Percentiles rank a stretch among this genome's conserved stretches.
phyloP scores from a whole-genome alignment of 2,329 filamentous ascomycete genomes.

The Neurospora sp. region DNA sequence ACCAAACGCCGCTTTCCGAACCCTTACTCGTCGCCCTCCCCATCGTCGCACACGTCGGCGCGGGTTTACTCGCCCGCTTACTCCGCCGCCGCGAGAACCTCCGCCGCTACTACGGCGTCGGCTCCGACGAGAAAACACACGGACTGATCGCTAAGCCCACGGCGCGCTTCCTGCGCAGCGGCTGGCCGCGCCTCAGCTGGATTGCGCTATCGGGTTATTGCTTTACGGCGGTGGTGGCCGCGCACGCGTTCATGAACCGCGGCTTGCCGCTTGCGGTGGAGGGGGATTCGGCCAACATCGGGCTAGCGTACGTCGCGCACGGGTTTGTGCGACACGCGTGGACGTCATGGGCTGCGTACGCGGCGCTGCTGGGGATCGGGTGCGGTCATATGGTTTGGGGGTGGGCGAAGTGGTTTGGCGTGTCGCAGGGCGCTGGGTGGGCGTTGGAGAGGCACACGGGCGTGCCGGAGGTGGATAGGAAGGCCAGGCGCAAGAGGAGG shows the following conservation, averaged over 20 bases:
- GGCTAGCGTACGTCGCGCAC: slow-evolving; percentile 74
- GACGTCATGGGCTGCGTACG: slow-evolving; percentile 59
- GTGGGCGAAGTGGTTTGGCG: slow-evolving; percentile 68
- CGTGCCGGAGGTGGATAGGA: slow-evolving; percentile 34
- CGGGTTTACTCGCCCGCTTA: slow-evolving; percentile 68
- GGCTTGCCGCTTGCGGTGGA: slow-evolving; percentile 64
- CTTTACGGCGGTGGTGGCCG: slow-evolving; percentile 53
- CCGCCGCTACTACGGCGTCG: slow-evolving; percentile 63
- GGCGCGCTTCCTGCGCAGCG: slow-evolving; percentile 20
- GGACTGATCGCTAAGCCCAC: neutral
- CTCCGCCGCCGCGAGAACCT: slow-evolving; percentile 63
- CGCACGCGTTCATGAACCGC: slow-evolving; percentile 69
- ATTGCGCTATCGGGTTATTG: slow-evolving; percentile 65
- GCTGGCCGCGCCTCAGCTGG: slow-evolving; percentile 63
- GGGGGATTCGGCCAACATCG: slow-evolving; percentile 78
- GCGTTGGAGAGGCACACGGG: slow-evolving; percentile 30
- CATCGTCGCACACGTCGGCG: slow-evolving; percentile 62
- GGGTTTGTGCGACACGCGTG: slow-evolving; percentile 65
- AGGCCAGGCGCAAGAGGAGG: slow-evolving; percentile 42
- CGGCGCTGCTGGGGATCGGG: slow-evolving; percentile 54
- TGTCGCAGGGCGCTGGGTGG: slow-evolving; percentile 47
- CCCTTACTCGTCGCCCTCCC: slow-evolving; percentile 70
- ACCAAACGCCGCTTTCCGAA: slow-evolving; percentile 75
- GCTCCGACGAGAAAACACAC: slow-evolving; percentile 30
- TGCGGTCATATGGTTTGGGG: slow-evolving; percentile 79